phyloP scores from a whole-genome alignment of 495 filamentous ascomycete species.

The Aspergillus carlsbadensis region DNA sequence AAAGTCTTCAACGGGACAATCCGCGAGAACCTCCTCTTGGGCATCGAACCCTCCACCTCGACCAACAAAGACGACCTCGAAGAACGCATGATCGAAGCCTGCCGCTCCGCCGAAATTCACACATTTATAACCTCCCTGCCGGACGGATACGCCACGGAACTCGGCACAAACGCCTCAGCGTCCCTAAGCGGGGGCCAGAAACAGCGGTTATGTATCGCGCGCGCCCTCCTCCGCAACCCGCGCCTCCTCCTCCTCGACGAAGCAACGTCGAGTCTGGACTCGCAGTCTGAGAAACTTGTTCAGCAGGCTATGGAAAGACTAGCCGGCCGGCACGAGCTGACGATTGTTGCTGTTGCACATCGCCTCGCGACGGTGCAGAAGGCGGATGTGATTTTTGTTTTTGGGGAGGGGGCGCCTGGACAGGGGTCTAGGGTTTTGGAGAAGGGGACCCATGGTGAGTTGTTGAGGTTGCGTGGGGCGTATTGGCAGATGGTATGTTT shows the following conservation, averaged over 20 bases:
- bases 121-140: slow-evolving; percentile 57
- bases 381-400: slow-evolving; percentile 69
- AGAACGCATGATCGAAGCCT: slow-evolving; percentile 52
- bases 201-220: slow-evolving; percentile 67
- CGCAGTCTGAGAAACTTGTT: slow-evolving; percentile 64
- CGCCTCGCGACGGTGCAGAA: slow-evolving; percentile 67
- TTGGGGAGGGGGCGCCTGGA: slow-evolving; percentile 44
- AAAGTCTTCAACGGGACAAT: slow-evolving; percentile 63
- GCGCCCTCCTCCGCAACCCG: slow-evolving; percentile 66
- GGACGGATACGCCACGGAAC: slow-evolving; percentile 32
- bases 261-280: slow-evolving; percentile 67
- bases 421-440: slow-evolving; percentile 24
- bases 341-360: slow-evolving; percentile 70
- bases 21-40: slow-evolving; percentile 59
- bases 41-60: slow-evolving; percentile 41
- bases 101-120: slow-evolving; percentile 57
- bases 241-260: slow-evolving; percentile 68
- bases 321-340: slow-evolving; percentile 49
- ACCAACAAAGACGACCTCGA: slow-evolving; percentile 33
- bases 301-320: slow-evolving; percentile 62
- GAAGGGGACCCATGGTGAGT: slow-evolving; percentile 25
- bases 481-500: slow-evolving; percentile 38
- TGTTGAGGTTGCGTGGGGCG: slow-evolving; percentile 26
- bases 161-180: slow-evolving; percentile 39
- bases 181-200: slow-evolving; percentile 69